Percentiles rank a stretch among this genome's conserved stretches.
Conservation (phyloP, 805 yeast species). For the Monosporozyma yasuniensis region DNA sequence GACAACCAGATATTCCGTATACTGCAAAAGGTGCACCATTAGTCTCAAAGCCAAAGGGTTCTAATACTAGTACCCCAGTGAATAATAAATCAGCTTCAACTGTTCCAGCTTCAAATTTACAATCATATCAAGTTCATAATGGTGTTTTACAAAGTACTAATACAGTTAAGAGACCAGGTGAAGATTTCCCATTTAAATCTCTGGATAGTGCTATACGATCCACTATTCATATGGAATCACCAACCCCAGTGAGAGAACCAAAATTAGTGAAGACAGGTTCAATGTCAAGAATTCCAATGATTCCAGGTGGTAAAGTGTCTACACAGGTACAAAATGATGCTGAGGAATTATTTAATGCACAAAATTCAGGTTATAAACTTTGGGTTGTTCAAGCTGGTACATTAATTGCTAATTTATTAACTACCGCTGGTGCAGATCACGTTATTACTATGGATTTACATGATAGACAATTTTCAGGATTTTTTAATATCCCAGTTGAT, state of each 20-base stretch:
- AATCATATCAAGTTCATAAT: not conserved
- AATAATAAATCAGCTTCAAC: not conserved
- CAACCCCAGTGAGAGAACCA: slow-evolving; percentile 8
- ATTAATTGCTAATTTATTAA: slow-evolving; percentile 74
- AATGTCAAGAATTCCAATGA: slow-evolving; percentile 29
- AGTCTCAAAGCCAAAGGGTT: slow-evolving; percentile 29
- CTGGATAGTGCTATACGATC: slow-evolving; percentile 16
- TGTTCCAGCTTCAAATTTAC: slow-evolving; percentile 21
- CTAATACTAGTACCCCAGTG: not conserved
- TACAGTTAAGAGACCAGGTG: slow-evolving; percentile 15
- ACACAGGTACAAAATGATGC: slow-evolving; percentile 20
- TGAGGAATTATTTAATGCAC: slow-evolving; percentile 31
- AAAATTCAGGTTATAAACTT: slow-evolving; percentile 67
- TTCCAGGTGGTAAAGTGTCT: slow-evolving; percentile 29
- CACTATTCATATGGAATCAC: slow-evolving; percentile 10
- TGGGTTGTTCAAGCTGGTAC: slow-evolving; percentile 98
- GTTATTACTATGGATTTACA: slow-evolving; percentile 96
- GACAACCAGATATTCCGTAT: slow-evolving; percentile 92
- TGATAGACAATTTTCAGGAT: slow-evolving; percentile 97
- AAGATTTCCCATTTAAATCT: slow-evolving; percentile 14
- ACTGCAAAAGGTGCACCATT: slow-evolving; percentile 69
- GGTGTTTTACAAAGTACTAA: not conserved
- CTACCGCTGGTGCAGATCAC: slow-evolving; percentile 93
- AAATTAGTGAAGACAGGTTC: not conserved
- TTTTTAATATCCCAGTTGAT: slow-evolving; percentile 93